Conservation (phyloP, 495 filamentous ascomycete species). For the Aspergillus panamensis region DNA sequence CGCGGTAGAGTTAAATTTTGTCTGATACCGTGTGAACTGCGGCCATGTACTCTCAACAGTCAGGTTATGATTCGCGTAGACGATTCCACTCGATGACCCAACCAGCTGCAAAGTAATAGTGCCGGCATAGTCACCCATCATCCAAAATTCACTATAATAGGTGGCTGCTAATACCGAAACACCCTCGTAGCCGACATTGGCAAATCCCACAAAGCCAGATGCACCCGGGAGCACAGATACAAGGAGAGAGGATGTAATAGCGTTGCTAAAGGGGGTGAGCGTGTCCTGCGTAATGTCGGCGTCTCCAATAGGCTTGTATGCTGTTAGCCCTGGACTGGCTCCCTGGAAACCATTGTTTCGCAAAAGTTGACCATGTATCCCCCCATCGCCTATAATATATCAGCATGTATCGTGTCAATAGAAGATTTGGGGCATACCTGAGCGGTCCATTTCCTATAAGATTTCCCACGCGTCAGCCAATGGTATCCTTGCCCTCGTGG, state of each 20-base stretch:
- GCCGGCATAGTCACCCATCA: constrained; percentile 42
- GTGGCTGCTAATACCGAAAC: constrained; percentile 48
- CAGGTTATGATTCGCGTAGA: constrained; percentile 39
- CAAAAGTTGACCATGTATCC: constrained; percentile 72
- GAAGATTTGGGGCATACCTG: constrained; percentile 36
- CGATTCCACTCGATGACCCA: constrained; percentile 28
- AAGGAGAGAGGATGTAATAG: constrained; percentile 56
- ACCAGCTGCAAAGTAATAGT: constrained; percentile 31
- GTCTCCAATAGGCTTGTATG: constrained; percentile 53
- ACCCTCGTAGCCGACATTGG: constrained; percentile 60
- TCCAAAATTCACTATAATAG: constrained; percentile 57
- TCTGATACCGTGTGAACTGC: constrained; percentile 33
- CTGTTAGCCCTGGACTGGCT: constrained; percentile 42
- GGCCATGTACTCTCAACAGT: constrained; percentile 25
- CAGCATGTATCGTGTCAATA: not conserved
- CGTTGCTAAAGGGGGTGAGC: constrained; percentile 47
- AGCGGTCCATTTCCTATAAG: constrained; percentile 66
- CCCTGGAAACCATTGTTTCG: constrained; percentile 72
- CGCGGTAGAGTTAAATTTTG: constrained; percentile 37
- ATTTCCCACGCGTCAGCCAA: not conserved
- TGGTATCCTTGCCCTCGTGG: not conserved
- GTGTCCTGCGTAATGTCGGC: constrained; percentile 49
- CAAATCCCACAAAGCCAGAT: constrained; percentile 49
- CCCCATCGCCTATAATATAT: constrained; percentile 53
- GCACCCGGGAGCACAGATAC: constrained; percentile 40